Evolutionary conservation across 768 basidiomycete species (phyloP).

Genomic region (Lactarius hatsudake): DNA sequence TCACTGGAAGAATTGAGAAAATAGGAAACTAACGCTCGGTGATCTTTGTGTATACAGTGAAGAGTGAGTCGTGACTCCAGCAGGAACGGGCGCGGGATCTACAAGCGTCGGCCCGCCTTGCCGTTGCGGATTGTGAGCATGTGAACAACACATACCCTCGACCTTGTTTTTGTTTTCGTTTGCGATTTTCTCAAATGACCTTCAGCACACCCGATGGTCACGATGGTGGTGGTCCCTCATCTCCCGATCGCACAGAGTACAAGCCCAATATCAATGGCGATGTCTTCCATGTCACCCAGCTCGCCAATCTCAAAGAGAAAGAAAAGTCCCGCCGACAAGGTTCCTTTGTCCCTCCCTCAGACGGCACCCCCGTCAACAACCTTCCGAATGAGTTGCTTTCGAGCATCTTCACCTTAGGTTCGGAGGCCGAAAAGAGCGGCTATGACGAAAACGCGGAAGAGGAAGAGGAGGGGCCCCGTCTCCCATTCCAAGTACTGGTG

Average conservation of each 20-base stretch:
- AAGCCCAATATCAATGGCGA: neutral
- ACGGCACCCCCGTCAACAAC: conserved; percentile 36
- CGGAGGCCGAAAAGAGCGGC: conserved; percentile 29
- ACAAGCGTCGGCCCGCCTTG: neutral
- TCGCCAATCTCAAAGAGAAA: conserved; percentile 4
- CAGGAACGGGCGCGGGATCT: no score
- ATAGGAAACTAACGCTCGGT: neutral
- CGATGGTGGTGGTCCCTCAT: neutral
- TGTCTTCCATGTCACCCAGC: neutral
- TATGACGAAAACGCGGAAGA: conserved; percentile 29
- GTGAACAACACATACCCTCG: no score
- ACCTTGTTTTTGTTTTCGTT: no score
- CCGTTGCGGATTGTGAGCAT: neutral
- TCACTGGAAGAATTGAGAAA: no score
- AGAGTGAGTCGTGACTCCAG: no score
- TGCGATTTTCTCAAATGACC: conserved; percentile 4
- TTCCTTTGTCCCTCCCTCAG: conserved; percentile 7
- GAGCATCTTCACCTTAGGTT: conserved; percentile 37
- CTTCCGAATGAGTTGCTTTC: conserved; percentile 61
- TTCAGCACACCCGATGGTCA: neutral
- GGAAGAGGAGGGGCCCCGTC: conserved; percentile 23
- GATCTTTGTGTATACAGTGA: neutral
- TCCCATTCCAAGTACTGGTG: conserved; percentile 50
- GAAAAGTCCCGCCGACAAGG: neutral
- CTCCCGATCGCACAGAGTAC: neutral